phyloP scores from a whole-genome alignment of 257 asterid genomes.

The Mitragyna speciosa region DNA sequence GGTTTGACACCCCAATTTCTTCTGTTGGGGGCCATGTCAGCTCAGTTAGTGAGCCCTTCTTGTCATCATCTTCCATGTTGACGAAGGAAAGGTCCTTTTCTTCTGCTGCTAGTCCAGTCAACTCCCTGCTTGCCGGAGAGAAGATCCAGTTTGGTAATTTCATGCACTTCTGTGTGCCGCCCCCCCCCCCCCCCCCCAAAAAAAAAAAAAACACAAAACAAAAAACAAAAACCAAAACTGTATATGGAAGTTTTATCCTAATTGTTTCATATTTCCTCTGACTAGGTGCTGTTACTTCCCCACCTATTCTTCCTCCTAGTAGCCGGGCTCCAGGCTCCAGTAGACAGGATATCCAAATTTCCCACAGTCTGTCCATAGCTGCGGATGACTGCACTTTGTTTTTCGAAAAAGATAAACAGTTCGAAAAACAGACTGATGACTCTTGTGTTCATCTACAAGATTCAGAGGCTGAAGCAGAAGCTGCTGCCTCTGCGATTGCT shows the following conservation, averaged over 20 bases:
- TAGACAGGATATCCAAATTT: constrained; percentile 64
- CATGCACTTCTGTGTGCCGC: background rate
- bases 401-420: constrained; percentile 70
- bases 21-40: constrained; percentile 65
- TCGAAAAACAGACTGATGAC: constrained; percentile 46
- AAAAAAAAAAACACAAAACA: too few relatives aligned
- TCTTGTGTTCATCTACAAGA: constrained; percentile 59
- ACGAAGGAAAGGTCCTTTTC: constrained; percentile 64
- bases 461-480: constrained; percentile 88
- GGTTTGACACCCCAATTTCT: constrained; percentile 56
- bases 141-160: constrained; percentile 86
- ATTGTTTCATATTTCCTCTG: constrained; percentile 1
- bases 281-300: constrained; percentile 94
- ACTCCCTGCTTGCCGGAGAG: constrained; percentile 95
- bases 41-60: constrained; percentile 49
- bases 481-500: constrained; percentile 94
- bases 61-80: constrained; percentile 56
- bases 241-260: constrained; percentile 1
- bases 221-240: too few relatives aligned
- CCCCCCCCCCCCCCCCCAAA: too few relatives aligned
- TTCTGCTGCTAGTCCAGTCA: constrained; percentile 76
- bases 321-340: constrained; percentile 77
- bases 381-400: constrained; percentile 55
- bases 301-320: constrained; percentile 75
- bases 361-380: constrained; percentile 50